Conservation (phyloP, 805 yeast genomes). For the Wickerhamia fluorescens region DNA sequence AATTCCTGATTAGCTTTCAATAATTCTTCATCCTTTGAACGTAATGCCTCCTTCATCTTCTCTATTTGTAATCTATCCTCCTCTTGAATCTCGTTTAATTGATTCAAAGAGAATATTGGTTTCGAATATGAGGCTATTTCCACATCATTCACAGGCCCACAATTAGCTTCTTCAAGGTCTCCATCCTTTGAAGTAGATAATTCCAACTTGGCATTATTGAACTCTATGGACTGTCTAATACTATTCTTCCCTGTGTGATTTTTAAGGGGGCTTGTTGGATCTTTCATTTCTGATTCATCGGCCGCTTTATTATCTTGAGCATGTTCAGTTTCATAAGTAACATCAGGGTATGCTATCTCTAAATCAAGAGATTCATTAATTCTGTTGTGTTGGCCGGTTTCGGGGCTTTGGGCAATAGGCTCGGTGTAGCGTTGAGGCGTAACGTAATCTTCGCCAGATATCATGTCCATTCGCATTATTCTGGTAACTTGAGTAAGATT, state of each 20-base stretch:
- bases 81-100: slow-evolving; percentile 19
- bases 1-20: slow-evolving; percentile 2
- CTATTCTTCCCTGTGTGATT: slow-evolving; percentile 3
- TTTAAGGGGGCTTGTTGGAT: slow-evolving; percentile 21
- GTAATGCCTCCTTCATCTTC: slow-evolving; percentile 4
- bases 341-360: too few species aligned
- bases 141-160: slow-evolving; percentile 25
- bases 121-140: slow-evolving; percentile 26
- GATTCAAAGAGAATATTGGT: slow-evolving; percentile 24
- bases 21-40: slow-evolving; percentile 3
- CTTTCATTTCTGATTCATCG: slow-evolving; percentile 10
- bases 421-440: slow-evolving; percentile 27
- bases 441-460: slow-evolving; percentile 14
- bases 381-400: slow-evolving; percentile 17
- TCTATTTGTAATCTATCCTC: slow-evolving; percentile 8
- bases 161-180: slow-evolving; percentile 20
- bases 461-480: slow-evolving; percentile 8
- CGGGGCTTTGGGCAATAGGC: slow-evolving; percentile 23
- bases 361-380: slow-evolving; percentile 12
- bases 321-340: too few species aligned
- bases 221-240: slow-evolving; percentile 3
- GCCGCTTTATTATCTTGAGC: too few species aligned
- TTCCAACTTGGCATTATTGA: slow-evolving; percentile 5
- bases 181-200: slow-evolving; percentile 5
- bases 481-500: slow-evolving; percentile 14